Conservation (phyloP, 2,329 filamentous ascomycete genomes). For the Xylaria sp. region DNA sequence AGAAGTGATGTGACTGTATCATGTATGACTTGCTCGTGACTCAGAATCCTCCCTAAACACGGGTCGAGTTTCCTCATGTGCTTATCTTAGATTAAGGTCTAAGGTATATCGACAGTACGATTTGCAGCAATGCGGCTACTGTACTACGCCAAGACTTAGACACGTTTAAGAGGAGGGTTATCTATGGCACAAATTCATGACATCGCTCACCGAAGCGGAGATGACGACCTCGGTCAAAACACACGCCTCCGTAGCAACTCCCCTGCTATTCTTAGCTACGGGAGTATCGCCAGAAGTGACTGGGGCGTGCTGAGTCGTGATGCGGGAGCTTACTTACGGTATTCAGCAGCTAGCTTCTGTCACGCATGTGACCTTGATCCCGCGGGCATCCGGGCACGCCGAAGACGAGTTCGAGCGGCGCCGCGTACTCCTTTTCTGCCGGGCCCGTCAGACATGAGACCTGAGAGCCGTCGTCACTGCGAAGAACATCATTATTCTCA, state of each 20-base stretch:
- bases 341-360: background rate
- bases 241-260: background rate
- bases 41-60: background rate
- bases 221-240: background rate
- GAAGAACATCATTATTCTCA: background rate
- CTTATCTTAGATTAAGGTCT: background rate
- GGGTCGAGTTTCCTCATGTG: background rate
- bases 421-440: constrained; percentile 4
- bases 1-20: background rate
- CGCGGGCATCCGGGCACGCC: constrained; percentile 33
- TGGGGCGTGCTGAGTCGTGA: background rate
- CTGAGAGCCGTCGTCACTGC: background rate
- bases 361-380: constrained; percentile 22
- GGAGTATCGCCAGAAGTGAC: background rate
- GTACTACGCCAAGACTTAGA: background rate
- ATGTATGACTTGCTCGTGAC: background rate
- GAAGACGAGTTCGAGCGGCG: background rate
- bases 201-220: background rate
- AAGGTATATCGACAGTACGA: background rate
- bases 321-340: constrained; percentile 4
- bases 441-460: constrained; percentile 28
- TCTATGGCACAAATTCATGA: background rate
- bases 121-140: background rate
- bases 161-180: background rate
- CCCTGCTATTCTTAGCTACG: background rate